phyloP scores from a whole-genome alignment of 179 eudicot genomes.

The Silene coronaria region DNA sequence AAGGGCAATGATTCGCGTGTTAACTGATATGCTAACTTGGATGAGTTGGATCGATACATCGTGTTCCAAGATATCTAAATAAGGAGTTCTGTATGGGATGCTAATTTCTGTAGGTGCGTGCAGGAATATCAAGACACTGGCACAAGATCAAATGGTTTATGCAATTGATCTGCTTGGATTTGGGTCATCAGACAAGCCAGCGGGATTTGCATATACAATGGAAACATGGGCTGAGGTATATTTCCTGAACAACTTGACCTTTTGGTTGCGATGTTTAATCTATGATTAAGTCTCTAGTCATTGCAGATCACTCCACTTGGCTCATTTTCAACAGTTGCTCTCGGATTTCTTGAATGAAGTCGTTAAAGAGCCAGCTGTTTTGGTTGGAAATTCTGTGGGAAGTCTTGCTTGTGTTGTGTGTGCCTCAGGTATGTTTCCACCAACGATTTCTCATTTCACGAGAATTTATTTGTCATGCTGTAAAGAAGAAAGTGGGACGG shows the following conservation, averaged over 20 bases:
- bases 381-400: conserved; percentile 90
- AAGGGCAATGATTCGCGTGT: not conserved
- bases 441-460: not conserved
- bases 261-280: conserved; percentile 5
- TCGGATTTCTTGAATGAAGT: conserved; percentile 75
- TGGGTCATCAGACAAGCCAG: conserved; percentile 87
- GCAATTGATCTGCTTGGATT: conserved; percentile 93
- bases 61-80: not conserved
- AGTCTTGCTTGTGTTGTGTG: conserved; percentile 92
- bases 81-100: not conserved
- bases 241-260: conserved; percentile 11
- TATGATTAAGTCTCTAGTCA: conserved; percentile 29
- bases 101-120: conserved; percentile 17
- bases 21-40: not conserved
- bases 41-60: not conserved
- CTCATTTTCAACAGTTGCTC: conserved; percentile 59
- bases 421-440: conserved; percentile 54
- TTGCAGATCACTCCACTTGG: conserved; percentile 37
- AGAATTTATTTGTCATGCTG: not conserved
- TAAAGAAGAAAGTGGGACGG: too few relatives aligned
- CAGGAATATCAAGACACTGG: conserved; percentile 67
- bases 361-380: conserved; percentile 68
- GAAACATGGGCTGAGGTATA: conserved; percentile 81
- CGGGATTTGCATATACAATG: conserved; percentile 69
- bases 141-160: conserved; percentile 61